Evolutionary conservation across 2,329 filamentous ascomycete species (phyloP), one percentile per base, ranked within the genome.

Genomic region (Leptographium wingfieldii): DNA sequence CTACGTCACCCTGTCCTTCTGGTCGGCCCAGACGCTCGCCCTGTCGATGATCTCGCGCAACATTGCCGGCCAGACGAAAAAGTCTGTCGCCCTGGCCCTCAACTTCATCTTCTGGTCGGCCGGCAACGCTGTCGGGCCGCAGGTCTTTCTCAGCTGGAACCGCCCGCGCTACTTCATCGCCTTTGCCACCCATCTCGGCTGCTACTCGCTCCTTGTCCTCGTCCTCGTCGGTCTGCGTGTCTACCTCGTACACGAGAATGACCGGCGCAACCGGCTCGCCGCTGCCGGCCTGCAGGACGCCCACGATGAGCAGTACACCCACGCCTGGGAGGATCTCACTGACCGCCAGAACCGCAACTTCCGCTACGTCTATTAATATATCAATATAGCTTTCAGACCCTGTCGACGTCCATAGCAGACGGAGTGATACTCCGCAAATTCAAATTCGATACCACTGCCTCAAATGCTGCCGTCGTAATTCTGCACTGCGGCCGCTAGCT

Each of bases 1-100:
- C 76, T 91, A 90, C 73, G 85, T 90, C 63, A 85, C 62, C 0
- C 77, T 90, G 22, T 88, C 84, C 5, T 91, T 91, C 78, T 90
- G 86, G 86, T 84, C 86, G 0, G 86, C 85, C 0, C 82, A 87
- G 66, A 86, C 83, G 1, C 74, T 89, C 14, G 76, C 80, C 9
- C 77, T 90, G 65, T 85, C 83, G 16, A 79, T 90, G 75, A 77
- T 88, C 60, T 82, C 82, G 0, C 79, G 85, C 19, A 90, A 90
- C 67, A 75, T 88, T 11, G 87, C 83, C 31, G 87, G 87, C 0
- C 84, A 87, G 65, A 90, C 86, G 1, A 90, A 90, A 73, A 89
- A 88, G 69, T 79, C 80, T 0, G 78, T 85, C 11, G 83, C 81
- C 7, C 80, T 89, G 3, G 84, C 86, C 6, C 78, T 82, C 64